A percentile compares a stretch with the other conserved stretches of the same genome.
Conservation (phyloP, 2,329 filamentous ascomycete species). For the Cordyceps cicadae region DNA sequence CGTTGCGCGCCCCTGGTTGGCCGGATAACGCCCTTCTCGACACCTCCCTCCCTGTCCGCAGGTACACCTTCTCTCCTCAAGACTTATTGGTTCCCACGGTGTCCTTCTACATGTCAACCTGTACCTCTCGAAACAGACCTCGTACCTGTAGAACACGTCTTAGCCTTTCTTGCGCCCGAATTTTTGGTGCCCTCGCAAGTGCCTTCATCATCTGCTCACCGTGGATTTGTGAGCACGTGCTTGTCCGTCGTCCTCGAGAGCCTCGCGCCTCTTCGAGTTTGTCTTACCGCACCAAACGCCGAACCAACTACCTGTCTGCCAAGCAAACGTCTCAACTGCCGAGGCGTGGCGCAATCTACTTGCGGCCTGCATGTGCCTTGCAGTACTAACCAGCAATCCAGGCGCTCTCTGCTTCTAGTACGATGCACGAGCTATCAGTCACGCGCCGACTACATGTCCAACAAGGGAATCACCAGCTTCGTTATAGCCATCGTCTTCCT, state of each 20-base stretch:
- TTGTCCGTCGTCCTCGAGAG: background rate
- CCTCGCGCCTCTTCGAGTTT: no score
- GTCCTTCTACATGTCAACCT: background rate
- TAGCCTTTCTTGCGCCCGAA: no score
- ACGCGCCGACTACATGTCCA: background rate
- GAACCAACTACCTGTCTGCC: no score
- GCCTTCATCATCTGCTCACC: constrained; percentile 2
- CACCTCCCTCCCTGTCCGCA: background rate
- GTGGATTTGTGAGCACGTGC: constrained; percentile 6
- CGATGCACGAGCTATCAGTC: background rate
- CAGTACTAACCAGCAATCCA: background rate
- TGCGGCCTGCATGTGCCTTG: background rate
- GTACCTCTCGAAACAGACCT: background rate
- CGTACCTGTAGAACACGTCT: background rate
- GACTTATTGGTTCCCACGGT: background rate
- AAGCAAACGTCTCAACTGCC: background rate
- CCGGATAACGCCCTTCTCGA: background rate
- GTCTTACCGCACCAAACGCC: background rate
- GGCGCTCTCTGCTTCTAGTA: background rate
- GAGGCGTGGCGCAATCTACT: constrained; percentile 3
- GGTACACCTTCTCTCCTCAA: background rate
- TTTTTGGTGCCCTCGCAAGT: background rate
- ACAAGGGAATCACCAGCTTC: background rate
- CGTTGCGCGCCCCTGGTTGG: constrained; percentile 3
- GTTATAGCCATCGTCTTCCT: background rate